phyloP scores from a whole-genome alignment of 1,284 basidiomycete species.

The Ceratobasidium sp. region DNA sequence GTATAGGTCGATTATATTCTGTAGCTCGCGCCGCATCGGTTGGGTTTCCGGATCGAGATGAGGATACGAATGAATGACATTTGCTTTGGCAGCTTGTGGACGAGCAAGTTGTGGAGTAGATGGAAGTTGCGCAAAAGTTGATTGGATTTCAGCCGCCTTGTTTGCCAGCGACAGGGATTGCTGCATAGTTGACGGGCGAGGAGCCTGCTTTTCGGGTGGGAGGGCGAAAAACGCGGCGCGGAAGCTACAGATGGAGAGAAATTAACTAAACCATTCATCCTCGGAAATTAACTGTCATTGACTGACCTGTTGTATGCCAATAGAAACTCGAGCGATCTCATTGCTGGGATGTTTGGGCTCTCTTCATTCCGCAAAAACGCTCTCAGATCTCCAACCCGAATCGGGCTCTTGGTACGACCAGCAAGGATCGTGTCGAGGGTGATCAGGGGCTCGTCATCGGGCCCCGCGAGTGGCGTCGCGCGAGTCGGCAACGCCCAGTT shows the following conservation, averaged over 20 bases:
- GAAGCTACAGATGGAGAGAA: conserved; percentile 20
- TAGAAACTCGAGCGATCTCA: conserved; percentile 39
- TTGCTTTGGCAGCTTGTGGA: conserved; percentile 15
- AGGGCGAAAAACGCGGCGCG: conserved; percentile 39
- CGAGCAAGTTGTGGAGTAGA: conserved; percentile 1
- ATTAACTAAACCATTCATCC: background rate
- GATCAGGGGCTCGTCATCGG: conserved; percentile 18
- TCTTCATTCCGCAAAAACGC: conserved; percentile 35
- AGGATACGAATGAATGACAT: background rate
- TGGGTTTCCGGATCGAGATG: conserved; percentile 38
- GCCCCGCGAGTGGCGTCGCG: background rate
- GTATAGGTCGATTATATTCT: conserved; percentile 40
- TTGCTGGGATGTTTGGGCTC: background rate
- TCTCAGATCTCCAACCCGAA: conserved; percentile 35
- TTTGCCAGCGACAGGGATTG: conserved; percentile 27
- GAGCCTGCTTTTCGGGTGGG: conserved; percentile 37
- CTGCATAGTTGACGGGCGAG: conserved; percentile 34
- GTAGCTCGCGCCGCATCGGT: conserved; percentile 39
- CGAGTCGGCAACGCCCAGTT: conserved; percentile 32
- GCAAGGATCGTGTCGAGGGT: conserved; percentile 36
- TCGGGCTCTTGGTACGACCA: conserved; percentile 40
- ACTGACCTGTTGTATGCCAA: conserved; percentile 39
- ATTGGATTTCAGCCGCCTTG: conserved; percentile 32
- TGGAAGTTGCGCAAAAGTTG: background rate
- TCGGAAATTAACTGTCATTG: background rate